A percentile compares a stretch with the other conserved stretches of the same genome.
phyloP scores from a whole-genome alignment of 2,329 filamentous ascomycete species.

The Fusarium continuum region DNA sequence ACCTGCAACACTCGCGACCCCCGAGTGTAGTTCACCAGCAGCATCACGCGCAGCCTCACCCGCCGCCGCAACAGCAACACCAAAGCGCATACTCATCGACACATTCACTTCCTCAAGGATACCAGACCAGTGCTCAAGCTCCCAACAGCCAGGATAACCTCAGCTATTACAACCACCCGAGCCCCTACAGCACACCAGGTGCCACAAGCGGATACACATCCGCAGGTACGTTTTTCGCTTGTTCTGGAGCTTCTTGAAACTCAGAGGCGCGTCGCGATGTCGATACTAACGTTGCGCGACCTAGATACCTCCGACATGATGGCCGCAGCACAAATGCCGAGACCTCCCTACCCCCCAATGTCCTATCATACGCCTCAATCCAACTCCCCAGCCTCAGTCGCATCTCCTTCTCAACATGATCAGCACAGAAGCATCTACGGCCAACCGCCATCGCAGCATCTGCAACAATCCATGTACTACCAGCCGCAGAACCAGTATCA shows the following conservation, averaged over 20 bases:
- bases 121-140: constrained; percentile 72
- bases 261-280: constrained; percentile 8
- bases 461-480: constrained; percentile 84
- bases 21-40: constrained; percentile 79
- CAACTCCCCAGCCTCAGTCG: constrained; percentile 91
- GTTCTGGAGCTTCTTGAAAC: neutral
- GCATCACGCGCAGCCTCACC: constrained; percentile 72
- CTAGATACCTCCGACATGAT: constrained; percentile 72
- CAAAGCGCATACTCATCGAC: constrained; percentile 73
- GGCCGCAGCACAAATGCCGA: constrained; percentile 74
- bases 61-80: constrained; percentile 68
- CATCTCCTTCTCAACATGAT: constrained; percentile 88
- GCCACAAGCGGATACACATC: constrained; percentile 86
- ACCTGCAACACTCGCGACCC: constrained; percentile 76
- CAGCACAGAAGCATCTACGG: constrained; percentile 89
- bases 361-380: constrained; percentile 93
- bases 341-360: constrained; percentile 86
- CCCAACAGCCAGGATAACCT: constrained; percentile 71
- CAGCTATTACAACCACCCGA: constrained; percentile 80
- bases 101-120: constrained; percentile 72
- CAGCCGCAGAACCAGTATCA: constrained; percentile 68
- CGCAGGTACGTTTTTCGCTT: constrained; percentile 71
- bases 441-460: constrained; percentile 79
- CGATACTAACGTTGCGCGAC: constrained; percentile 30
- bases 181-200: constrained; percentile 84